phyloP scores from a whole-genome alignment of 345 rosid species.

The Odontarrhena argentea region DNA sequence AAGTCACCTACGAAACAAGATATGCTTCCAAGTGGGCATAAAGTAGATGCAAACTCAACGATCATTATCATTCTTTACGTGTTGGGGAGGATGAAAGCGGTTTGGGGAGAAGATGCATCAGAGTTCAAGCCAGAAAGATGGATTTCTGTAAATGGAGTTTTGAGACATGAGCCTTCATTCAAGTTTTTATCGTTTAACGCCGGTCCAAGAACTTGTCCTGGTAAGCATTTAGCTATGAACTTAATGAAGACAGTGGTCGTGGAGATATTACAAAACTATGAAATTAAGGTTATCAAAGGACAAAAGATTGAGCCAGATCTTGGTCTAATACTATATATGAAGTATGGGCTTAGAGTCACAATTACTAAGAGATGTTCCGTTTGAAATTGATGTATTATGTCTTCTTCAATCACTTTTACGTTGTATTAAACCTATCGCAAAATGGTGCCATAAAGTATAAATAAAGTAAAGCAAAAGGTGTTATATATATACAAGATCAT shows the following conservation, averaged over 20 bases:
- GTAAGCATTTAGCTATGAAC: slow-evolving; percentile 15
- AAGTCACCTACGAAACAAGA: slow-evolving; percentile 28
- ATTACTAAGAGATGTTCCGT: slow-evolving; percentile 26
- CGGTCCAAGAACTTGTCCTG: slow-evolving; percentile 22
- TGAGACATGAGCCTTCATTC: slow-evolving; percentile 36
- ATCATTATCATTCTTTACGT: slow-evolving; percentile 31
- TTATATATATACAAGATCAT: too few relatives aligned
- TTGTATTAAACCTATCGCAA: background rate
- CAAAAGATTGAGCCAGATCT: slow-evolving; percentile 35
- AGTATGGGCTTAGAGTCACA: slow-evolving; percentile 33
- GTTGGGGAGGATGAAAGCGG: slow-evolving; percentile 42
- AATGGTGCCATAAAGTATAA: background rate
- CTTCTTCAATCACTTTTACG: background rate
- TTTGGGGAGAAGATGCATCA: slow-evolving; percentile 9
- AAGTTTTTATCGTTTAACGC: slow-evolving; percentile 39
- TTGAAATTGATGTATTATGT: background rate
- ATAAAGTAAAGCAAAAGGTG: background rate
- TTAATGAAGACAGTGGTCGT: slow-evolving; percentile 19
- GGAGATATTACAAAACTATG: slow-evolving; percentile 21
- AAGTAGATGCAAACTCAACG: slow-evolving; percentile 25
- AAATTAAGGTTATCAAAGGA: background rate
- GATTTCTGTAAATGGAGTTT: slow-evolving; percentile 12
- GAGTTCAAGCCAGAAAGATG: slow-evolving; percentile 33
- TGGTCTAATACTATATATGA: slow-evolving; percentile 28
- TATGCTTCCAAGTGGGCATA: slow-evolving; percentile 44